A percentile compares a stretch with the other conserved stretches of the same genome.
These are phyloP conservation scores for Cephalotrichum gorgonifer DNA, from an alignment of 2,329 filamentous ascomycete species.

Conservation along the genomic window DNA sequence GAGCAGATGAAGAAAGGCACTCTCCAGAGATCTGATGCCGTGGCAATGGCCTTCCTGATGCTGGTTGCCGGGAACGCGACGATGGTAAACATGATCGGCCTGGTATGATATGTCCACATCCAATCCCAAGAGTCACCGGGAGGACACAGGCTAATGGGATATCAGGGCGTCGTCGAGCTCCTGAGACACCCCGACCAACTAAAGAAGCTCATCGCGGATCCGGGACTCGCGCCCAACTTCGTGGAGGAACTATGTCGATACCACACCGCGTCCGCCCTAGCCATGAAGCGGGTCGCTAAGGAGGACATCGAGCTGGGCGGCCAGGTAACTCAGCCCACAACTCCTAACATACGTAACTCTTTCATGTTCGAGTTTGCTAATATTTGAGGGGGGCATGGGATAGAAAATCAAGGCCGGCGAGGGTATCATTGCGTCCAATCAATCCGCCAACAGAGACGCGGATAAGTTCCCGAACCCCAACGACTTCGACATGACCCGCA, in stretches of 20 bases:
- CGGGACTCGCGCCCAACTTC: slow-evolving; percentile 24
- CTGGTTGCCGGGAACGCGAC: slow-evolving; percentile 41
- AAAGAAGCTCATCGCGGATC: slow-evolving; percentile 26
- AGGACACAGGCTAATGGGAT: background rate
- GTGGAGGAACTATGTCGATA: slow-evolving; percentile 38
- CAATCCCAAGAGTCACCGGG: background rate
- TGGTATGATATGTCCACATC: no score
- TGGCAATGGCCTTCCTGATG: slow-evolving; percentile 37
- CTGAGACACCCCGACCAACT: slow-evolving; percentile 31
- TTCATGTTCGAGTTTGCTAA: background rate
- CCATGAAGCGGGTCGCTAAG: slow-evolving; percentile 35
- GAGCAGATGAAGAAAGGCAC: slow-evolving; percentile 28
- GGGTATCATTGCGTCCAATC: slow-evolving; percentile 35
- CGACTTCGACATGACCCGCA: slow-evolving; percentile 31
- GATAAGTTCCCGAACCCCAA: slow-evolving; percentile 29
- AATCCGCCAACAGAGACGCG: slow-evolving; percentile 36
- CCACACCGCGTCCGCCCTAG: slow-evolving; percentile 35
- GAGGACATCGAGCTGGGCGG: slow-evolving; percentile 32
- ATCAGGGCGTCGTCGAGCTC: slow-evolving; percentile 31
- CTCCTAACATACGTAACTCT: background rate
- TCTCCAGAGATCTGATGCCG: slow-evolving; percentile 26
- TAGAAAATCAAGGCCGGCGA: slow-evolving; percentile 28
- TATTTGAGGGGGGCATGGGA: no score
- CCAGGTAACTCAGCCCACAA: slow-evolving; percentile 15
- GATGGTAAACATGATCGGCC: slow-evolving; percentile 38